phyloP scores from a whole-genome alignment of 2,329 filamentous ascomycete species.

The Lecanicillium sp. region DNA sequence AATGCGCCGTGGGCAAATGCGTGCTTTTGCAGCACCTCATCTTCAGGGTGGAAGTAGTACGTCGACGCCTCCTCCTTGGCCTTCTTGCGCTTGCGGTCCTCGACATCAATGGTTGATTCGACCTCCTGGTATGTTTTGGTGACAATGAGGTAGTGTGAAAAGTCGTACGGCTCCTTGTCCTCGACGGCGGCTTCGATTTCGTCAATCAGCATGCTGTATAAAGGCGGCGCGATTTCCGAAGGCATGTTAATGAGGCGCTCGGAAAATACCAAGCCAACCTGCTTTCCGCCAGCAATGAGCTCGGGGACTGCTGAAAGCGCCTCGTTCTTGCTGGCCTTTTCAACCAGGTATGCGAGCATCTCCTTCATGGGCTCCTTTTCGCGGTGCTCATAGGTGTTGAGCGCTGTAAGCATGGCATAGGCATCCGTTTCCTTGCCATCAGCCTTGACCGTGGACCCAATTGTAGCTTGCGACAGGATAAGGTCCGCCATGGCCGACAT shows the following conservation, averaged over 20 bases:
- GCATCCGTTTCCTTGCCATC: constrained; percentile 89
- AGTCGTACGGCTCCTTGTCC: constrained; percentile 86
- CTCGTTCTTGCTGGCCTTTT: constrained; percentile 44
- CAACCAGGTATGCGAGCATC: constrained; percentile 62
- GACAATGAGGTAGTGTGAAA: constrained; percentile 85
- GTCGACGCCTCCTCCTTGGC: constrained; percentile 51
- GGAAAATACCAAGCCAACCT: constrained; percentile 80
- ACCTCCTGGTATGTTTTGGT: constrained; percentile 92
- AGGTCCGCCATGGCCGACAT: constrained; percentile 80
- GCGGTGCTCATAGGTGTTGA: constrained; percentile 75
- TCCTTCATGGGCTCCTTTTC: constrained; percentile 65
- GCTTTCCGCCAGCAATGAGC: constrained; percentile 46
- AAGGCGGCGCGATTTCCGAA: constrained; percentile 81
- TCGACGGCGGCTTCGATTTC: constrained; percentile 84
- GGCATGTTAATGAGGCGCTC: constrained; percentile 96
- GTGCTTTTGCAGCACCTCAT: constrained; percentile 77
- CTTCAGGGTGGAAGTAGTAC: constrained; percentile 94
- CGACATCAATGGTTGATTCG: constrained; percentile 67
- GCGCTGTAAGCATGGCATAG: constrained; percentile 82
- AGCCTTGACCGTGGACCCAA: constrained; percentile 95
- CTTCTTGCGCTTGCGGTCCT: constrained; percentile 56
- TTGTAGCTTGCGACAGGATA: constrained; percentile 75
- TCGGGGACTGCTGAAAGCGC: constrained; percentile 48
- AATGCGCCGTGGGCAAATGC: constrained; percentile 63
- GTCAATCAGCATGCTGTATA: constrained; percentile 90